Percentiles rank a stretch among this genome's conserved stretches.
These are phyloP conservation scores for Mucor plumbeus DNA, from an alignment of 371 early-diverging fungal genomes.

Conservation along the genomic window DNA sequence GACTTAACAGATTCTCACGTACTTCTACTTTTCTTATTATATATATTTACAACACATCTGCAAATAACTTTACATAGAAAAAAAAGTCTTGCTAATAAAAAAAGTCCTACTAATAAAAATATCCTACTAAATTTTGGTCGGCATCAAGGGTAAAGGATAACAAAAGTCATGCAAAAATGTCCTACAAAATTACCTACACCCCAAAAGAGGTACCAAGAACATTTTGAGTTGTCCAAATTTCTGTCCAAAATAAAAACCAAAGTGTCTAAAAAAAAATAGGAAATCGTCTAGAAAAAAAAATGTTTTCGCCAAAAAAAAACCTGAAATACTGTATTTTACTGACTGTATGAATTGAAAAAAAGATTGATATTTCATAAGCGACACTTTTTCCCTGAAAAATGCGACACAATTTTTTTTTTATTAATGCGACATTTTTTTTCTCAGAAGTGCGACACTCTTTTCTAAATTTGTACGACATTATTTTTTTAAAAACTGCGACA, in stretches of 20 bases:
- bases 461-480: neutral
- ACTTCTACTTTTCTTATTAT: too few relatives aligned
- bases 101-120: neutral
- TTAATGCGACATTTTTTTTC: too few relatives aligned
- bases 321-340: neutral
- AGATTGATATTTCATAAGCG: neutral
- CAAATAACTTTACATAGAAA: constrained; percentile 7
- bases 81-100: too few relatives aligned
- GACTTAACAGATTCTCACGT: too few relatives aligned
- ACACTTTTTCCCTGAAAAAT: neutral
- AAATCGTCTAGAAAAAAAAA: too few relatives aligned
- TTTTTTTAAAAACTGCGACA: neutral
- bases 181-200: constrained; percentile 7
- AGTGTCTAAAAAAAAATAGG: too few relatives aligned
- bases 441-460: too few relatives aligned
- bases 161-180: constrained; percentile 11
- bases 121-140: constrained; percentile 4
- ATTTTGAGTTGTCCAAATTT: too few relatives aligned
- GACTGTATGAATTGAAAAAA: constrained; percentile 3
- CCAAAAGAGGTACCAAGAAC: constrained; percentile 8
- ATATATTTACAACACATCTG: too few relatives aligned
- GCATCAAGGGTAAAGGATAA: constrained; percentile 10
- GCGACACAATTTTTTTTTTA: neutral
- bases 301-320: too few relatives aligned
- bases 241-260: too few relatives aligned